phyloP scores from a whole-genome alignment of 352 stramenopile species.

The Phytophthora pini region DNA sequence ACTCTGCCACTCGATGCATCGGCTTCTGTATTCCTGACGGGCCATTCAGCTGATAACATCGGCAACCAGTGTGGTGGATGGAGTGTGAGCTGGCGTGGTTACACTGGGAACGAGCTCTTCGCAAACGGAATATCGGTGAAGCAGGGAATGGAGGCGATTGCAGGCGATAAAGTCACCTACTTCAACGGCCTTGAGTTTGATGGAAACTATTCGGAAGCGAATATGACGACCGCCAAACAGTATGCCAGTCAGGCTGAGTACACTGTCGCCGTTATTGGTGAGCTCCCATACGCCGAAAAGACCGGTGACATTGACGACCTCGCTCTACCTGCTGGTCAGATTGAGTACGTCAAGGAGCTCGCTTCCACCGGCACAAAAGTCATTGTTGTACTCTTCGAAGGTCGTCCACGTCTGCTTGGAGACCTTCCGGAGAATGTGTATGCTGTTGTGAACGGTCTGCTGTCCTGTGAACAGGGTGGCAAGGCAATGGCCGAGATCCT shows the following conservation, averaged over 20 bases:
- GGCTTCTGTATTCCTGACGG: slow-evolving; percentile 31
- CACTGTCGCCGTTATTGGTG: slow-evolving; percentile 77
- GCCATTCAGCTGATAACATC: slow-evolving; percentile 27
- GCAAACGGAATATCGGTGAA: slow-evolving; percentile 64
- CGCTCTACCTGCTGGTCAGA: slow-evolving; percentile 60
- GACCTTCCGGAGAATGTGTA: slow-evolving; percentile 55
- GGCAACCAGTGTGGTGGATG: slow-evolving; percentile 42
- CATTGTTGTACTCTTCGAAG: slow-evolving; percentile 75
- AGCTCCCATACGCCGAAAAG: slow-evolving; percentile 82
- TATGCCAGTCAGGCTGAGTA: slow-evolving; percentile 50
- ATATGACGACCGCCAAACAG: slow-evolving; percentile 54
- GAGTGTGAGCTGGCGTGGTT: slow-evolving; percentile 56
- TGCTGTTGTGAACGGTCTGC: slow-evolving; percentile 76
- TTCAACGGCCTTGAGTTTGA: slow-evolving; percentile 58
- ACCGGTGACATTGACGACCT: slow-evolving; percentile 79
- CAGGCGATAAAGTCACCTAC: slow-evolving; percentile 44
- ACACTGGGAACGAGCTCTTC: slow-evolving; percentile 54
- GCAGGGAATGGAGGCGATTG: slow-evolving; percentile 52
- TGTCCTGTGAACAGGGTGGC: slow-evolving; percentile 67
- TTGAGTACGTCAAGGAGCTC: slow-evolving; percentile 76
- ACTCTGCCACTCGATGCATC: slow-evolving; percentile 31
- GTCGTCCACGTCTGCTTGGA: slow-evolving; percentile 71
- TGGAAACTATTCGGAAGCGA: slow-evolving; percentile 48
- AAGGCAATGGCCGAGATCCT: slow-evolving; percentile 84
- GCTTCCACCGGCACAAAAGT: slow-evolving; percentile 68